A percentile compares a stretch with the other conserved stretches of the same genome.
phyloP scores from a whole-genome alignment of 169 alveolate species.

The Plasmodium coatneyi region DNA sequence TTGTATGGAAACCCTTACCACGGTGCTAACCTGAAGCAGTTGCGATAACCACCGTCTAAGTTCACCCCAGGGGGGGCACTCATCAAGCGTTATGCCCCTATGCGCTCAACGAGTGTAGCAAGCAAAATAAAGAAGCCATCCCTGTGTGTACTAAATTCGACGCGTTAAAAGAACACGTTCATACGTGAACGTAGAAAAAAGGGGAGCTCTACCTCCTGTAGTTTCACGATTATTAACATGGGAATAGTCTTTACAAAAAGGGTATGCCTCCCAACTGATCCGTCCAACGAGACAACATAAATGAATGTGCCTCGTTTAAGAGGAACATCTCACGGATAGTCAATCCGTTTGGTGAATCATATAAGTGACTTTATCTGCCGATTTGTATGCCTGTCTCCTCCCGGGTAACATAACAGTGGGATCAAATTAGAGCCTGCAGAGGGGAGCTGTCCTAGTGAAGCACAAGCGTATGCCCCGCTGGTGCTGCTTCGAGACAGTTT shows the following conservation, averaged over 20 bases:
- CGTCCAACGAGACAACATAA: background rate
- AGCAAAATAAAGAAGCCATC: background rate
- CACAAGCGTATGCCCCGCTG: background rate
- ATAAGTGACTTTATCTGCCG: background rate
- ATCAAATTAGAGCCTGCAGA: background rate
- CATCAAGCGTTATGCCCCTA: background rate
- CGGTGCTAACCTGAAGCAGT: background rate
- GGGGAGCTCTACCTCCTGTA: background rate
- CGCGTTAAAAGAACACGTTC: background rate
- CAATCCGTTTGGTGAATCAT: background rate
- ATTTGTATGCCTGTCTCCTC: background rate
- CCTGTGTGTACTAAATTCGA: background rate
- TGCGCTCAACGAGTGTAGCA: background rate
- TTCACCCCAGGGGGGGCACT: background rate
- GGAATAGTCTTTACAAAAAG: background rate
- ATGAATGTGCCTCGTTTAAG: background rate
- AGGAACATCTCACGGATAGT: background rate
- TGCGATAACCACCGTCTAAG: background rate
- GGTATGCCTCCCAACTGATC: background rate
- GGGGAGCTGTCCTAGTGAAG: background rate
- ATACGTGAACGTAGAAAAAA: background rate
- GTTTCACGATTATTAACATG: background rate
- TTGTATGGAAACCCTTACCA: background rate
- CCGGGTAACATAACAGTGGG: background rate
- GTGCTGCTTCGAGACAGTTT: background rate